These are phyloP conservation scores for Fusarium phyllophilum DNA, from an alignment of 2,329 filamentous ascomycete genomes.

Conservation along the genomic window DNA sequence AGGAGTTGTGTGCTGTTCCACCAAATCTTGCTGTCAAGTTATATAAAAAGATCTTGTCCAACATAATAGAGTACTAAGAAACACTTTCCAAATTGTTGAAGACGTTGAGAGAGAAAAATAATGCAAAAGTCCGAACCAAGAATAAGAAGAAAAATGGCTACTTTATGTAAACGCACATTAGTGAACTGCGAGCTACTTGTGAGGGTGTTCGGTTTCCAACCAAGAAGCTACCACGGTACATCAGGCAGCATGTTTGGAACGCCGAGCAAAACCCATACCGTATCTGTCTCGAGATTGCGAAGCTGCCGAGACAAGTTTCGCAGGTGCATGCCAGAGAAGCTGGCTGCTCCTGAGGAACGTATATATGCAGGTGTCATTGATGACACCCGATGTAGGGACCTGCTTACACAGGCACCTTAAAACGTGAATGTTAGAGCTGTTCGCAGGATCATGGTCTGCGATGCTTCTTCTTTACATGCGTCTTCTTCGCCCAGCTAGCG, in stretches of 20 bases:
- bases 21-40: constrained; percentile 25
- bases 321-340: constrained; percentile 25
- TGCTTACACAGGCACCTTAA: constrained; percentile 30
- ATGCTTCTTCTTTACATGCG: constrained; percentile 47
- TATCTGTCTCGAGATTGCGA: constrained; percentile 20
- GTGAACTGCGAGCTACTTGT: not conserved
- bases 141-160: constrained; percentile 14
- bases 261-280: not conserved
- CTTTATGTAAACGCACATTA: constrained; percentile 7
- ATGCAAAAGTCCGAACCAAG: constrained; percentile 1
- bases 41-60: constrained; percentile 11
- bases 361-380: constrained; percentile 42
- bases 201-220: not conserved
- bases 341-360: constrained; percentile 44
- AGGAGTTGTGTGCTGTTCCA: constrained; percentile 39
- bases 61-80: constrained; percentile 3
- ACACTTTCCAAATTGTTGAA: not conserved
- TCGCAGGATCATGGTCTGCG: constrained; percentile 21
- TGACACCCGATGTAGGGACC: constrained; percentile 36
- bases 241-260: constrained; percentile 5
- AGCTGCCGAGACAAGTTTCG: constrained; percentile 31
- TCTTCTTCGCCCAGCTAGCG: constrained; percentile 60
- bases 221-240: not conserved
- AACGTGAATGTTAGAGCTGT: constrained; percentile 40
- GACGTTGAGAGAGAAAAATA: not conserved